These are phyloP conservation scores for Apiospora pterosperma DNA, from an alignment of 2,329 filamentous ascomycete species.

Conservation along the genomic window DNA sequence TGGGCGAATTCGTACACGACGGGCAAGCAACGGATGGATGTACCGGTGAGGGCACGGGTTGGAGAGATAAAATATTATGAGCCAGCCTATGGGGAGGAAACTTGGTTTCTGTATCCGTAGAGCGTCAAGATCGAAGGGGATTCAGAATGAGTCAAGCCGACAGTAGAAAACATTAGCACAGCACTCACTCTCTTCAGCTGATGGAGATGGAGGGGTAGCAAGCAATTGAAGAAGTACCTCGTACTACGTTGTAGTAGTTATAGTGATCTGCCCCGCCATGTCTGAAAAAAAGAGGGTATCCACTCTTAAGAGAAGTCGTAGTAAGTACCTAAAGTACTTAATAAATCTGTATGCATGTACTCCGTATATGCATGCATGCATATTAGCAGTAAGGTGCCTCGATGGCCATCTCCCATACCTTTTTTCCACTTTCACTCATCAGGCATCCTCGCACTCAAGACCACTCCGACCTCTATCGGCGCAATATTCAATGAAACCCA, in stretches of 20 bases:
- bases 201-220: neutral
- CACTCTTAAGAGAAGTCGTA: too few species aligned
- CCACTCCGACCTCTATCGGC: neutral
- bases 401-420: neutral
- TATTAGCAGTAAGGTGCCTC: too few species aligned
- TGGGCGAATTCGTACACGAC: neutral
- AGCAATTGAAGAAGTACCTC: too few species aligned
- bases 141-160: neutral
- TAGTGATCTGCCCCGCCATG: neutral
- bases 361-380: too few species aligned
- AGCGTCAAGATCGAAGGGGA: neutral
- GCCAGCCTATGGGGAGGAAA: too few species aligned
- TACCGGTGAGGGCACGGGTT: neutral
- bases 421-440: too few species aligned
- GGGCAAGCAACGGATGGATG: neutral
- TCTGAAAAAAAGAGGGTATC: neutral
- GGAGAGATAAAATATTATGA: neutral
- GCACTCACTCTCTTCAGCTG: neutral
- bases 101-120: neutral
- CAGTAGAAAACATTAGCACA: neutral
- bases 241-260: too few species aligned
- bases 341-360: too few species aligned
- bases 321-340: neutral
- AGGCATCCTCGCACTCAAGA: neutral
- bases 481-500: neutral